Conservation (phyloP, 2,329 filamentous ascomycete species). For the Knufia petricola region DNA sequence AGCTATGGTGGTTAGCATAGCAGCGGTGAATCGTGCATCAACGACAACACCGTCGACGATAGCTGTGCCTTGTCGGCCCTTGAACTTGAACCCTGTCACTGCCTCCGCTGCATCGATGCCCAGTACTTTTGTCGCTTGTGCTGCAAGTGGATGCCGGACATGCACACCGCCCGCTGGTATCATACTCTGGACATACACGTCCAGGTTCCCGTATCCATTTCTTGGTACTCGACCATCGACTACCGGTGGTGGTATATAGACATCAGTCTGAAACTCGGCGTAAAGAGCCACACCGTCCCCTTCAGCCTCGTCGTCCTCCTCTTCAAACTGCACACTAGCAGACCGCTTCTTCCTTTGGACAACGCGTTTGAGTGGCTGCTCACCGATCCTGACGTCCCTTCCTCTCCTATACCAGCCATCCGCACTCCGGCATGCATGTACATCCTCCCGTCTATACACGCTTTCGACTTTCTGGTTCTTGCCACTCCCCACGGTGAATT, state of each 20-base stretch:
- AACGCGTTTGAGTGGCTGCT: slow-evolving; percentile 73
- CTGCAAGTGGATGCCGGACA: slow-evolving; percentile 45
- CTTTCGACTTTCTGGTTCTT: slow-evolving; percentile 55
- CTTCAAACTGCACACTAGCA: slow-evolving; percentile 27
- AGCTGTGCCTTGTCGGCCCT: slow-evolving; percentile 75
- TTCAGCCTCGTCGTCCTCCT: slow-evolving; percentile 34
- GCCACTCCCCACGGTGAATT: slow-evolving; percentile 55
- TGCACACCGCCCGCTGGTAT: slow-evolving; percentile 51
- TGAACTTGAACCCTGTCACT: slow-evolving; percentile 82
- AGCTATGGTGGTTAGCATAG: slow-evolving; percentile 57
- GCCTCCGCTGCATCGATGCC: slow-evolving; percentile 82
- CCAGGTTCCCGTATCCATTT: slow-evolving; percentile 54
- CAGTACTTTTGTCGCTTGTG: slow-evolving; percentile 52
- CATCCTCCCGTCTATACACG: slow-evolving; percentile 73
- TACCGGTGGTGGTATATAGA: slow-evolving; percentile 69
- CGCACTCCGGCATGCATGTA: slow-evolving; percentile 64
- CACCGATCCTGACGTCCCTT: slow-evolving; percentile 63
- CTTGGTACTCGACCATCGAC: slow-evolving; percentile 58
- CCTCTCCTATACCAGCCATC: slow-evolving; percentile 90
- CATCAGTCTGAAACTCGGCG: slow-evolving; percentile 52
- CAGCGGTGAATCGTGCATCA: slow-evolving; percentile 60
- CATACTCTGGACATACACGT: slow-evolving; percentile 56
- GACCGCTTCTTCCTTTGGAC: slow-evolving; percentile 36
- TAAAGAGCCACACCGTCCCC: slow-evolving; percentile 50
- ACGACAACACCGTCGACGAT: slow-evolving; percentile 70